Evolutionary conservation across 371 early-diverging fungal species (phyloP).

Genomic region (Lichtheimia ornata): DNA sequence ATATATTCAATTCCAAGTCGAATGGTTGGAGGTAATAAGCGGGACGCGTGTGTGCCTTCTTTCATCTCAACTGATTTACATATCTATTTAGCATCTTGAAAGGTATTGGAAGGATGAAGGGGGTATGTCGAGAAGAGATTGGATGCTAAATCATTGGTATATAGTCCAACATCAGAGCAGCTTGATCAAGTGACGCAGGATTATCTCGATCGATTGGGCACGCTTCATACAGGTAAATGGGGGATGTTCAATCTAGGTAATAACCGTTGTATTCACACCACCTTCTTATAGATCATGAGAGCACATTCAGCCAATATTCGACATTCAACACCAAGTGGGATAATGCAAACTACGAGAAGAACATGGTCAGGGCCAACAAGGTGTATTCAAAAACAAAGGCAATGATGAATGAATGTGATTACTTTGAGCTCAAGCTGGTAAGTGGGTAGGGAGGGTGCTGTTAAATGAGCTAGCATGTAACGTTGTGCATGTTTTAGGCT

Average conservation of each 20-base stretch:
- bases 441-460: background rate
- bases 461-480: background rate
- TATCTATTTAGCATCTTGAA: constrained; percentile 14
- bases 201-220: constrained; percentile 48
- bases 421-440: constrained; percentile 57
- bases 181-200: constrained; percentile 30
- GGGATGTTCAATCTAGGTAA: background rate
- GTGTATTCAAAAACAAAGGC: constrained; percentile 48
- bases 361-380: constrained; percentile 56
- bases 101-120: constrained; percentile 2
- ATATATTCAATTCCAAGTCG: constrained; percentile 54
- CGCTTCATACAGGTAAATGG: constrained; percentile 49
- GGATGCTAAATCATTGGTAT: background rate
- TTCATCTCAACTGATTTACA: background rate
- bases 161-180: constrained; percentile 15
- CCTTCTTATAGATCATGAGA: constrained; percentile 42
- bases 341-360: constrained; percentile 58
- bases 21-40: constrained; percentile 29
- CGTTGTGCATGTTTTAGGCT: constrained; percentile 8
- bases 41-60: background rate
- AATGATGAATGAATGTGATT: constrained; percentile 49
- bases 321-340: constrained; percentile 60
- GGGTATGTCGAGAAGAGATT: background rate
- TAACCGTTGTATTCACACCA: background rate
- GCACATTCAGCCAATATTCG: constrained; percentile 70